Percentiles rank a stretch among this genome's conserved stretches.
Evolutionary conservation across 2,329 filamentous ascomycete species (phyloP).

Genomic region (Lasiodiplodia hormozganensis): DNA sequence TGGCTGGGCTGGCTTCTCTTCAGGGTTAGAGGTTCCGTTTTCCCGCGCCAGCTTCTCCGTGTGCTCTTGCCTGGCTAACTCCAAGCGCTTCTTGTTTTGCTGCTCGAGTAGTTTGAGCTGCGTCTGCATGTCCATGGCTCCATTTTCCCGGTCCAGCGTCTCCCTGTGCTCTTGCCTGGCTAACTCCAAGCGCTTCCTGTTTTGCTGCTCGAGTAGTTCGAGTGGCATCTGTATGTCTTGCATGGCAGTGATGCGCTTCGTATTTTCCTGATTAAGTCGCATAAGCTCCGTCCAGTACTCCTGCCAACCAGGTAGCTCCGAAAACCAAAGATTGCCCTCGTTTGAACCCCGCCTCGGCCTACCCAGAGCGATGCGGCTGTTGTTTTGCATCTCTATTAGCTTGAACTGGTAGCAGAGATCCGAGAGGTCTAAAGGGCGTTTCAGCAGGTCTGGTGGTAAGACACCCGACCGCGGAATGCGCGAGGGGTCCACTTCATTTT

Average conservation of each 20-base stretch:
- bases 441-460: no score
- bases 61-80: conserved; percentile 65
- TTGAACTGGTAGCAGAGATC: no score
- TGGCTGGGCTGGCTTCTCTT: background rate
- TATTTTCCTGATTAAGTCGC: no score
- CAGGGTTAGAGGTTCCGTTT: background rate
- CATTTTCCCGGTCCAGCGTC: no score
- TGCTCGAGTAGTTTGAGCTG: conserved; percentile 86
- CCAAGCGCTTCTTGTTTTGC: conserved; percentile 83
- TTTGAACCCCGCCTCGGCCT: background rate
- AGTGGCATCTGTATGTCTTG: conserved; percentile 61
- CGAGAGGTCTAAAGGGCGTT: no score
- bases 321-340: no score
- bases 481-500: no score
- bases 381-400: conserved; percentile 83
- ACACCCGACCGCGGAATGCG: no score
- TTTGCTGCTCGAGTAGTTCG: conserved; percentile 85
- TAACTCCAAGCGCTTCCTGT: conserved; percentile 85
- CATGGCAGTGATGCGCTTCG: no score
- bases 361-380: conserved; percentile 83
- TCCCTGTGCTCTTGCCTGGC: conserved; percentile 48
- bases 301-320: no score
- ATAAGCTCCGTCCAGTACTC: no score
- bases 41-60: background rate
- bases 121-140: conserved; percentile 63